These are phyloP conservation scores for Aeminium ludgeri DNA, from an alignment of 495 filamentous ascomycete genomes.

Conservation along the genomic window DNA sequence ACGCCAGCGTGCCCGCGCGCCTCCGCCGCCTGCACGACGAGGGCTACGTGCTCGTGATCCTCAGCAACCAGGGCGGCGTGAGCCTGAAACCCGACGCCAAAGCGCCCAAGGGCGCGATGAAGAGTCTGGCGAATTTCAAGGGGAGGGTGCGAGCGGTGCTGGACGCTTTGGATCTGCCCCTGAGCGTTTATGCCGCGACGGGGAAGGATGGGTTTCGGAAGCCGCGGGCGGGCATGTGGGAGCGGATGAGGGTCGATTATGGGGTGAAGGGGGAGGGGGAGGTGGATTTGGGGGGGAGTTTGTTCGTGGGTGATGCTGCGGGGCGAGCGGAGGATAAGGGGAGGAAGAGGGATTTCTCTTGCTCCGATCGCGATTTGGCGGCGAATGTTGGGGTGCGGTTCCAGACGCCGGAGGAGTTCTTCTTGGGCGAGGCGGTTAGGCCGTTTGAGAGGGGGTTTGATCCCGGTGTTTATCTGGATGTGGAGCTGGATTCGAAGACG, in stretches of 20 bases:
- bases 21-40: slow-evolving; percentile 50
- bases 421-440: slow-evolving; percentile 45
- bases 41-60: slow-evolving; percentile 55
- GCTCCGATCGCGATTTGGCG: slow-evolving; percentile 63
- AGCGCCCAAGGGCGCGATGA: slow-evolving; percentile 41
- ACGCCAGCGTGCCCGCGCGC: slow-evolving; percentile 45
- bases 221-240: slow-evolving; percentile 81
- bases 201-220: slow-evolving; percentile 67
- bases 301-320: slow-evolving; percentile 87
- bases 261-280: slow-evolving; percentile 42
- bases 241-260: slow-evolving; percentile 57
- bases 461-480: slow-evolving; percentile 33
- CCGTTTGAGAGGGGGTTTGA: slow-evolving; percentile 55
- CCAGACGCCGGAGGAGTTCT: slow-evolving; percentile 81
- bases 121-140: slow-evolving; percentile 60
- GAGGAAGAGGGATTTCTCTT: slow-evolving; percentile 48
- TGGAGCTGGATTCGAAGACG: slow-evolving; percentile 15
- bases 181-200: slow-evolving; percentile 73
- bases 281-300: slow-evolving; percentile 47
- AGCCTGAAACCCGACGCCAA: slow-evolving; percentile 58
- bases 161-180: slow-evolving; percentile 53
- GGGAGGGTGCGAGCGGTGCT: slow-evolving; percentile 54
- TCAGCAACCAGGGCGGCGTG: slow-evolving; percentile 80
- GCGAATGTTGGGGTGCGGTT: slow-evolving; percentile 65
- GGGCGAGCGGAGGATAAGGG: slow-evolving; percentile 29